Percentiles rank a stretch among this genome's conserved stretches.
Conservation (phyloP, 768 basidiomycete species). For the Boletus fagicola region DNA sequence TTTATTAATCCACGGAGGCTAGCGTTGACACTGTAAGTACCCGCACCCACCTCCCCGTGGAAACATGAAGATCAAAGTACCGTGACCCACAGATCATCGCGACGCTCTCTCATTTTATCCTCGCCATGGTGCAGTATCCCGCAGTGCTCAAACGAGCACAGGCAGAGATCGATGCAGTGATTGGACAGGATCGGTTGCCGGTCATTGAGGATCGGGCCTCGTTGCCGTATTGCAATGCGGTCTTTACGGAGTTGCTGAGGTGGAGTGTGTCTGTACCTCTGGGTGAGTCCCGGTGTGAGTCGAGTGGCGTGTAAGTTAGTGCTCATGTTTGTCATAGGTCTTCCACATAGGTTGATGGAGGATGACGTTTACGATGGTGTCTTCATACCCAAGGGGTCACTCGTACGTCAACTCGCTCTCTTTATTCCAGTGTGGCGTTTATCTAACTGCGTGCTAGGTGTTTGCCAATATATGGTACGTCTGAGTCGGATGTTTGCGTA, state of each 20-base stretch:
- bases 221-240: conserved; percentile 57
- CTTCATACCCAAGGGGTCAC: conserved; percentile 61
- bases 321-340: conserved; percentile 35
- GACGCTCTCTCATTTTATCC: conserved; percentile 52
- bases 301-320: not conserved
- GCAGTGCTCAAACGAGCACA: conserved; percentile 57
- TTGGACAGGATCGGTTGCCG: conserved; percentile 48
- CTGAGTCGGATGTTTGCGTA: not conserved
- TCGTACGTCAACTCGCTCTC: conserved; percentile 35
- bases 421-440: not conserved
- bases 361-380: conserved; percentile 62
- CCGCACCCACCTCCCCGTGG: not conserved
- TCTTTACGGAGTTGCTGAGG: conserved; percentile 54
- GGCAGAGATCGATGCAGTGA: conserved; percentile 60
- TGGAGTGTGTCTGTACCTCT: conserved; percentile 60
- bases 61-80: not conserved
- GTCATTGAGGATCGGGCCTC: conserved; percentile 51
- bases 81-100: conserved; percentile 48
- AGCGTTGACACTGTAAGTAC: conserved; percentile 59
- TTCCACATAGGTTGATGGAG: conserved; percentile 64
- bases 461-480: conserved; percentile 63
- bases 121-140: conserved; percentile 65
- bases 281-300: conserved; percentile 36
- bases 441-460: conserved; percentile 29
- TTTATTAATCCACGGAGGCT: conserved; percentile 24